Percentiles rank a stretch among this genome's conserved stretches.
Conservation (phyloP, 805 yeast species). For the Schizosaccharomyces lindneri region DNA sequence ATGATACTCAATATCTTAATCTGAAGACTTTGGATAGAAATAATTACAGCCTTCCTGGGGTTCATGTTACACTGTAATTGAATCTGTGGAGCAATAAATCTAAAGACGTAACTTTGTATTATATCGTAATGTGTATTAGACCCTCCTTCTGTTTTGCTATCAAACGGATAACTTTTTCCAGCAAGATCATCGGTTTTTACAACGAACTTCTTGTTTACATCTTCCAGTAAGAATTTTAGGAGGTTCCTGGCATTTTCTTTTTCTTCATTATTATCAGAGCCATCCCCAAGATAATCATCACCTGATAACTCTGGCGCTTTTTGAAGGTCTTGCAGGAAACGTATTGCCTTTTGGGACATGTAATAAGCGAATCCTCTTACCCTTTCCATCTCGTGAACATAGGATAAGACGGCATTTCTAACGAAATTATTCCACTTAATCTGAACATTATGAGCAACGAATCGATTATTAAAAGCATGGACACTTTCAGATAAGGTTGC, state of each 20-base stretch:
- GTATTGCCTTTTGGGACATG: conserved; percentile 24
- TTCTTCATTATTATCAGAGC: conserved; percentile 1
- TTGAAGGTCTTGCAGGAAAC: conserved; percentile 25
- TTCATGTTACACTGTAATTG: conserved; percentile 34
- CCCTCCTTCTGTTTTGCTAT: not conserved
- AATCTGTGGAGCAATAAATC: conserved; percentile 58
- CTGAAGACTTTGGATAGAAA: conserved; percentile 53
- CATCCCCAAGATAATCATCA: not conserved
- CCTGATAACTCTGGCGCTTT: conserved; percentile 10
- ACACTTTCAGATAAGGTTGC: conserved; percentile 1
- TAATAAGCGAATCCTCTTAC: conserved; percentile 22
- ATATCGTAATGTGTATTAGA: not conserved
- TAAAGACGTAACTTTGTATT: conserved; percentile 33
- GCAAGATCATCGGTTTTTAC: conserved; percentile 2
- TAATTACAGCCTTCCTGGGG: conserved; percentile 33
- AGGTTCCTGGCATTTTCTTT: conserved; percentile 1
- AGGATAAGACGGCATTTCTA: conserved; percentile 38
- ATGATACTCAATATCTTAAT: conserved; percentile 41
- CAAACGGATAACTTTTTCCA: not conserved
- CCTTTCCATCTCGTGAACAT: conserved; percentile 25
- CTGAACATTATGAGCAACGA: conserved; percentile 45
- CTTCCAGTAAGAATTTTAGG: conserved; percentile 4
- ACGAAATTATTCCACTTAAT: conserved; percentile 55
- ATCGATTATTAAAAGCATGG: conserved; percentile 33
- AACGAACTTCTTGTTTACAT: conserved; percentile 5